Evolutionary conservation across 345 rosid genomes (phyloP).

Genomic region (Syzygium jambos): DNA sequence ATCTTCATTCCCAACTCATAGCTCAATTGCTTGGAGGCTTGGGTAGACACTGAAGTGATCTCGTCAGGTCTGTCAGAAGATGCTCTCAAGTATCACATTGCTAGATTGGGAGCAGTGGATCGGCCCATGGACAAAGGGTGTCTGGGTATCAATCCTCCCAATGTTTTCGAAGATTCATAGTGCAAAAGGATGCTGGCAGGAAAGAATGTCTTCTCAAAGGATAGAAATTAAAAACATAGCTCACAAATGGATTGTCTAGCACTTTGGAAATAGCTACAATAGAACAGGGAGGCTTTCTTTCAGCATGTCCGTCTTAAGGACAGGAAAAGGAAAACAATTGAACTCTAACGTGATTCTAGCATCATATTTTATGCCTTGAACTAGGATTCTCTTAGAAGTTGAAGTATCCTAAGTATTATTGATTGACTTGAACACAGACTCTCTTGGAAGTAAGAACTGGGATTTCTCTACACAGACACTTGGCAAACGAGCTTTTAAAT

Average conservation of each 20-base stretch:
- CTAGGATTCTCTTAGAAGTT: neutral
- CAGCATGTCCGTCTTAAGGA: neutral
- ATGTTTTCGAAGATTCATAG: neutral
- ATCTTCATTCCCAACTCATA: neutral
- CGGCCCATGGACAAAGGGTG: neutral
- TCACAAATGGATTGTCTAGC: neutral
- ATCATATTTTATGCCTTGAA: neutral
- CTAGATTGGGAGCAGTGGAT: neutral
- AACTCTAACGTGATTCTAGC: neutral
- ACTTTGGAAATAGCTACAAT: neutral
- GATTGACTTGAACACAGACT: neutral
- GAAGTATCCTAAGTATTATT: neutral
- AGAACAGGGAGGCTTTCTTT: neutral
- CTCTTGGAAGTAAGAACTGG: neutral
- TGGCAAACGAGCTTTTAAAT: neutral
- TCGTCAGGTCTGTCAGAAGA: neutral
- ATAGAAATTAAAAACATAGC: neutral
- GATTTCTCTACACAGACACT: neutral
- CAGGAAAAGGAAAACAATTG: neutral
- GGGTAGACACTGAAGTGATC: neutral
- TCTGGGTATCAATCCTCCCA: neutral
- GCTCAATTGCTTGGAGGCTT: neutral
- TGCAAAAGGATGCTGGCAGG: neutral
- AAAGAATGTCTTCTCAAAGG: neutral
- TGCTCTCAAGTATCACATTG: neutral